These are phyloP conservation scores for Polyplosphaeria fusca DNA, from an alignment of 495 filamentous ascomycete species.

Conservation along the genomic window DNA sequence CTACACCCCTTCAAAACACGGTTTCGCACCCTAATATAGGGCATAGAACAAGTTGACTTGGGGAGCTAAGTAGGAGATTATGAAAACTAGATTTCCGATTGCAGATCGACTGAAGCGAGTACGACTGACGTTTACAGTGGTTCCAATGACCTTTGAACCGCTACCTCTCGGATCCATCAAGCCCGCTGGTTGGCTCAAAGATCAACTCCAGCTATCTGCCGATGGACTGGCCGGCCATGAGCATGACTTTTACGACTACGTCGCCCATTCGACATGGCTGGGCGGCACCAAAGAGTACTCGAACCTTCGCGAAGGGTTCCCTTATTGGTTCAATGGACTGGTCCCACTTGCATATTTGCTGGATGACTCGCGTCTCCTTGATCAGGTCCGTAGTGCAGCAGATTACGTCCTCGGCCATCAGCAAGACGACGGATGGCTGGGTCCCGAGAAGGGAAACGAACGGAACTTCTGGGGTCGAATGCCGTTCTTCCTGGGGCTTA, in stretches of 20 bases:
- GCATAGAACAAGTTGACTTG: too few relatives aligned
- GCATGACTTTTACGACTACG: slow-evolving; percentile 58
- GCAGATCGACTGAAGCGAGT: not conserved
- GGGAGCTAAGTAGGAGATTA: too few relatives aligned
- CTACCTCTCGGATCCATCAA: slow-evolving; percentile 58
- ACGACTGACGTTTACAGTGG: not conserved
- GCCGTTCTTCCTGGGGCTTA: slow-evolving; percentile 54
- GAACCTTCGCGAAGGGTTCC: slow-evolving; percentile 55
- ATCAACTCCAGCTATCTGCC: slow-evolving; percentile 52
- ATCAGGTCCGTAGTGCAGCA: slow-evolving; percentile 50
- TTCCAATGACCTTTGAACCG: slow-evolving; percentile 46
- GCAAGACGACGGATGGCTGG: slow-evolving; percentile 59
- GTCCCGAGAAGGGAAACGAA: slow-evolving; percentile 50
- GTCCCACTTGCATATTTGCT: slow-evolving; percentile 61
- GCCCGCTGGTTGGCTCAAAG: slow-evolving; percentile 59
- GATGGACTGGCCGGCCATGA: slow-evolving; percentile 59
- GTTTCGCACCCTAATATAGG: too few relatives aligned
- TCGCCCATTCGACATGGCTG: slow-evolving; percentile 56
- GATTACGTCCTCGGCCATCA: slow-evolving; percentile 53
- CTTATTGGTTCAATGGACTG: slow-evolving; percentile 66
- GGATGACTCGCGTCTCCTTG: slow-evolving; percentile 54
- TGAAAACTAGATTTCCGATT: not conserved
- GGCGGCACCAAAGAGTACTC: slow-evolving; percentile 59
- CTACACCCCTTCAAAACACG: too few relatives aligned
- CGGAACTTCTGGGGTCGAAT: slow-evolving; percentile 57